A percentile compares a stretch with the other conserved stretches of the same genome.
phyloP scores from a whole-genome alignment of 176 grass and related monocot genomes.

The Aegilops sharonensis region DNA sequence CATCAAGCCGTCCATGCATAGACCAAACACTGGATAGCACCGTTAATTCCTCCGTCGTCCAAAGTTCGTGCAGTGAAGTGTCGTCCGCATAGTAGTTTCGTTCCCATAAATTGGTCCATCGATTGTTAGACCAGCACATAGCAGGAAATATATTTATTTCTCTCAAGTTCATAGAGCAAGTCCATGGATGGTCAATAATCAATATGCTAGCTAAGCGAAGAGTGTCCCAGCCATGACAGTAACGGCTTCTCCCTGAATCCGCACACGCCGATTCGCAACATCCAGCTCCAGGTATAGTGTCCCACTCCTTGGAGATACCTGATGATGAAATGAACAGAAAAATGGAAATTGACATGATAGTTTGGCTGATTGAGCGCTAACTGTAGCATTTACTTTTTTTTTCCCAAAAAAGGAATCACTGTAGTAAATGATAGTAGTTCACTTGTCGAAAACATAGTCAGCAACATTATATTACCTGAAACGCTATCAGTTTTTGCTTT shows the following conservation, averaged over 20 bases:
- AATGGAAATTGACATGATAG: not conserved
- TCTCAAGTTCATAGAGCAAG: not conserved
- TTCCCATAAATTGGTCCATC: not conserved
- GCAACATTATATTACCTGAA: conserved; percentile 40
- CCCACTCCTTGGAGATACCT: conserved; percentile 12
- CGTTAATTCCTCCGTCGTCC: too few species aligned
- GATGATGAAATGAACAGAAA: not conserved
- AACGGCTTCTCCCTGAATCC: conserved; percentile 11
- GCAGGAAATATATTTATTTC: not conserved
- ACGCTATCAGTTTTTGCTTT: conserved; percentile 56
- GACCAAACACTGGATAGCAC: too few species aligned
- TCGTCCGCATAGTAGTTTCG: too few species aligned
- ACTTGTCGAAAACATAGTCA: not conserved
- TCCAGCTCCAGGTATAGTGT: not conserved
- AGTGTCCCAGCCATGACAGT: conserved; percentile 19
- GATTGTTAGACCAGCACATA: not conserved
- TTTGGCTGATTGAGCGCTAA: not conserved
- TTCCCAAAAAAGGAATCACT: not conserved
- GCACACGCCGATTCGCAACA: not conserved
- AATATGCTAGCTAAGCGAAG: not conserved
- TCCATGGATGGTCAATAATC: not conserved
- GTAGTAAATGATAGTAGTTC: not conserved
- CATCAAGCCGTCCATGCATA: too few species aligned
- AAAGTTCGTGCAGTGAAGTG: too few species aligned
- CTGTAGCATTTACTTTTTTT: not conserved